Conservation (phyloP, 164 flowering plant genomes). For the Paratinospora sagittata region DNA sequence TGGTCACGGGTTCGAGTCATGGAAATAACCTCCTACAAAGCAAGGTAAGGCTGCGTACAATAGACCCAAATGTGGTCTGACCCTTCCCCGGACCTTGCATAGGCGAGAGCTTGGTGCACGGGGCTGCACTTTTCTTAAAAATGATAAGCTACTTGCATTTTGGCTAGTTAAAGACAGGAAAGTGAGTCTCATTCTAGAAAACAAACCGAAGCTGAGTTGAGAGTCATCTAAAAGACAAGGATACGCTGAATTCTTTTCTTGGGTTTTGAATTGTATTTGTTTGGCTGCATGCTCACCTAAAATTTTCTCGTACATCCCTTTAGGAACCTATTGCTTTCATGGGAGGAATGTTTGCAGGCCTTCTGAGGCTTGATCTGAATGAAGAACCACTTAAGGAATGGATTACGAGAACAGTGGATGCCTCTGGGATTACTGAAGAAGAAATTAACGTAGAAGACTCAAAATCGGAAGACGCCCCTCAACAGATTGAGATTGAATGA, state of each 20-base stretch:
- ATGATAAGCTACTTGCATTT: no score
- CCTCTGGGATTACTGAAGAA: conserved; percentile 58
- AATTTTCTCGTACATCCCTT: neutral
- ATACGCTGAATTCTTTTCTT: neutral
- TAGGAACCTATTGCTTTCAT: conserved; percentile 88
- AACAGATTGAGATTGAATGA: conserved; percentile 72
- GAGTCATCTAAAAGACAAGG: no score
- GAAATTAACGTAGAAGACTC: conserved; percentile 31
- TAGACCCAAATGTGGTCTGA: no score
- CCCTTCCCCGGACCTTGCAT: no score
- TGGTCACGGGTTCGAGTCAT: no score
- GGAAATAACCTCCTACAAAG: no score
- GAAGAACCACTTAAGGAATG: conserved; percentile 89
- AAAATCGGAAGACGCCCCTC: conserved; percentile 42
- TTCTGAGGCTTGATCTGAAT: conserved; percentile 71
- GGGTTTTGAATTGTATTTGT: neutral
- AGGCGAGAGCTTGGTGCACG: no score
- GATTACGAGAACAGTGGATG: conserved; percentile 72
- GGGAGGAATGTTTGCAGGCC: conserved; percentile 84
- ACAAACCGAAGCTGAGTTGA: no score
- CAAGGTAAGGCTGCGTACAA: no score
- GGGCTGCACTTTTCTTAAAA: no score
- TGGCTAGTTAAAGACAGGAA: no score
- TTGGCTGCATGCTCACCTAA: neutral
- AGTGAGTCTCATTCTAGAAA: no score